Conservation (phyloP, 2,329 filamentous ascomycete species). For the Phyllachora maydis region DNA sequence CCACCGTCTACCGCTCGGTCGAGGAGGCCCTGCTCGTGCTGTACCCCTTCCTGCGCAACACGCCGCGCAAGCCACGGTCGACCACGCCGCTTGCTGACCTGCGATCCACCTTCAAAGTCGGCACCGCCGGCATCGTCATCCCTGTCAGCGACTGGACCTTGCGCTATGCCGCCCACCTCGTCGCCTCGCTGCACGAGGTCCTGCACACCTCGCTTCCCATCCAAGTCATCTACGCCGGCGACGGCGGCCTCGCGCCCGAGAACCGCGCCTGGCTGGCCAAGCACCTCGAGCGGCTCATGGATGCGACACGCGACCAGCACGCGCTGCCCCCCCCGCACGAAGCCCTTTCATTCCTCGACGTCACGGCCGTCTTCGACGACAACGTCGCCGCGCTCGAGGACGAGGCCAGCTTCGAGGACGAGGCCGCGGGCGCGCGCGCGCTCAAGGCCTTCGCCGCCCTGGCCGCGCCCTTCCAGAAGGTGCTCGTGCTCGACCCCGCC, state of each 20-base stretch:
- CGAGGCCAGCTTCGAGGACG: too few species aligned
- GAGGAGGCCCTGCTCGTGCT: constrained; percentile 5
- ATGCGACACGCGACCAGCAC: too few species aligned
- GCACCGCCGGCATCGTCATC: constrained; percentile 14
- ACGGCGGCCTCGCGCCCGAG: constrained; percentile 9
- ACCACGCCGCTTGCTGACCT: constrained; percentile 5
- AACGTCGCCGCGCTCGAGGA: constrained; percentile 9
- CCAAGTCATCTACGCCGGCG: constrained; percentile 15
- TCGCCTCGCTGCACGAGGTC: constrained; percentile 11
- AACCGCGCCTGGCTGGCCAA: constrained; percentile 8
- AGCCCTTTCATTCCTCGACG: constrained; percentile 10
- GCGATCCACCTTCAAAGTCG: constrained; percentile 5
- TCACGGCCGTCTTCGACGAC: constrained; percentile 13
- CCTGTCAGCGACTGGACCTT: constrained; percentile 11
- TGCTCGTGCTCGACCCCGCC: constrained; percentile 17
- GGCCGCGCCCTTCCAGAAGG: constrained; percentile 14
- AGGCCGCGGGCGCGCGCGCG: constrained; percentile 14
- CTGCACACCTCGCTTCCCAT: constrained; percentile 13
- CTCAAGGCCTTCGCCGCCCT: constrained; percentile 19
- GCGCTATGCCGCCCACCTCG: constrained; percentile 14
- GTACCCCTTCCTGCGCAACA: constrained; percentile 9
- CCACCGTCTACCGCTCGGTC: constrained; percentile 2
- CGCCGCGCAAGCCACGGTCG: constrained; percentile 2
- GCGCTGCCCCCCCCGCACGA: too few species aligned
- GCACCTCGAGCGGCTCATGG: too few species aligned